Percentiles rank a stretch among this genome's conserved stretches.
Conservation (phyloP, 306 rosid genomes). For the Mimosa pudica region DNA sequence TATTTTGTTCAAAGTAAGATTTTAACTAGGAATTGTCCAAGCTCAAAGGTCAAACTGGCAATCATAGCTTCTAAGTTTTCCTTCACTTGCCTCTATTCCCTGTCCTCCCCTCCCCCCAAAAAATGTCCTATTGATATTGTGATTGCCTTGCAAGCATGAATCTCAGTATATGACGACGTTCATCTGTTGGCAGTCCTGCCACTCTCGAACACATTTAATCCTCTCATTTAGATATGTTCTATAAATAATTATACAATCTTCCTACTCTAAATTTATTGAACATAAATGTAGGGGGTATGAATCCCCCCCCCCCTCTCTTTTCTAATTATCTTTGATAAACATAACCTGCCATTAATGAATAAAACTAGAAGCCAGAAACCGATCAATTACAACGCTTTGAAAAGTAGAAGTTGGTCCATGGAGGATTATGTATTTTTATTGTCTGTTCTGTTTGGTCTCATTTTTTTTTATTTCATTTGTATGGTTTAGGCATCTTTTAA, state of each 20-base stretch:
- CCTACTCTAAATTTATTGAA: not conserved
- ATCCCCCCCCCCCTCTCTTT: not conserved
- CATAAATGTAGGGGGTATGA: not conserved
- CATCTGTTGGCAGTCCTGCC: not conserved
- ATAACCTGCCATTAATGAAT: not conserved
- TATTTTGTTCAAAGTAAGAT: not conserved
- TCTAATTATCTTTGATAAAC: not conserved
- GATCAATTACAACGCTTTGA: not conserved
- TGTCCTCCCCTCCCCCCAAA: too few species aligned
- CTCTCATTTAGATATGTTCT: not conserved
- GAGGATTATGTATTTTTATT: not conserved
- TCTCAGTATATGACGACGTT: not conserved
- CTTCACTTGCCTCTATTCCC: not conserved
- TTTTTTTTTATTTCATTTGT: slow-evolving; percentile 10
- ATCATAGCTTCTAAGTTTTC: not conserved
- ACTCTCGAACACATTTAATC: not conserved
- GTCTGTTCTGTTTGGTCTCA: not conserved
- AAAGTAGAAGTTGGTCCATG: not conserved
- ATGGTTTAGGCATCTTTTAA: slow-evolving; percentile 57
- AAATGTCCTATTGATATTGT: not conserved
- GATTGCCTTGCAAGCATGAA: not conserved
- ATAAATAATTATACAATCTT: too few species aligned
- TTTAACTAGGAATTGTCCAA: not conserved
- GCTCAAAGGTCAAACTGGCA: not conserved
- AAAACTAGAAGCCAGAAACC: not conserved